A percentile compares a stretch with the other conserved stretches of the same genome.
These are phyloP conservation scores for Diutina scorzettiae DNA, from an alignment of 1,139 yeast genomes.

Conservation along the genomic window DNA sequence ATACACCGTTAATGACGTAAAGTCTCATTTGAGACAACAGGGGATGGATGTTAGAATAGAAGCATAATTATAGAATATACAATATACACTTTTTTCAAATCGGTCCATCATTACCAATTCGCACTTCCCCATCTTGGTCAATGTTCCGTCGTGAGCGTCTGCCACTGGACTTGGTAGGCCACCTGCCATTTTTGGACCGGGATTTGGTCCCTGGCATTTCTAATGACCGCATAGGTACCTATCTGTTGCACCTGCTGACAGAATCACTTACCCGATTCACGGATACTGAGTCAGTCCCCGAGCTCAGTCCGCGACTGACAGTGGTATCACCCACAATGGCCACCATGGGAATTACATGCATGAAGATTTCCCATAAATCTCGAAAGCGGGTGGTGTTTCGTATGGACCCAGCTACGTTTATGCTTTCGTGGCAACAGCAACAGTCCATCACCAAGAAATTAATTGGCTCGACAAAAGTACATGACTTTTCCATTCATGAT, in stretches of 20 bases:
- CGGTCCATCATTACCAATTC: no score
- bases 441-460: conserved; percentile 14
- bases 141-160: conserved; percentile 1
- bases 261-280: no score
- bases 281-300: no score
- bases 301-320: background rate
- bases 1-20: conserved; percentile 76
- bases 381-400: conserved; percentile 34
- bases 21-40: conserved; percentile 40
- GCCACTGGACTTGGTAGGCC: background rate
- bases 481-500: conserved; percentile 53
- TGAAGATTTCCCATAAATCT: conserved; percentile 62
- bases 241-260: no score
- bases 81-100: background rate
- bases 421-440: conserved; percentile 22
- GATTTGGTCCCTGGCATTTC: no score
- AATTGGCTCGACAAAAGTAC: conserved; percentile 16
- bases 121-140: no score
- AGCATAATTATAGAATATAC: background rate
- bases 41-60: conserved; percentile 5
- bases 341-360: conserved; percentile 21
- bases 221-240: no score
- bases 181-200: background rate
- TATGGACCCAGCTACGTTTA: conserved; percentile 22
- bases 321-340: background rate